phyloP scores from a whole-genome alignment of 805 yeast genomes.

The Candida xiaguanensis region DNA sequence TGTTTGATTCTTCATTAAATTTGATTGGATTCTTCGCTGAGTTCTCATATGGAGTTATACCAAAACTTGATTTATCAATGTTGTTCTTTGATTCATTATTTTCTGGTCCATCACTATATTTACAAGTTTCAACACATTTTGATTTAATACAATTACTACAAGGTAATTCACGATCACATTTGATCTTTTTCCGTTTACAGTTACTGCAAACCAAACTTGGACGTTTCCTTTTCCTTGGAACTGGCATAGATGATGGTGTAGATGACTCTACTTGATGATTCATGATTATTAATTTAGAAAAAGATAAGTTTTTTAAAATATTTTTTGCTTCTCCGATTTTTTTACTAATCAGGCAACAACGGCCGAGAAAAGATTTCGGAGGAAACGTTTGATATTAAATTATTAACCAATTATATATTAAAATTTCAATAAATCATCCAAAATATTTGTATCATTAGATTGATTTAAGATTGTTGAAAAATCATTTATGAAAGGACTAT shows the following conservation, averaged over 20 bases:
- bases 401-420: too few relatives aligned
- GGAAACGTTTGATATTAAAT: too few relatives aligned
- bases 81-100: background rate
- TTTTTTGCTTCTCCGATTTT: background rate
- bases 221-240: constrained; percentile 23
- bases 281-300: background rate
- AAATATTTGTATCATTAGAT: background rate
- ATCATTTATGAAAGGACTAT: background rate
- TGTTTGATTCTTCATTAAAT: constrained; percentile 4
- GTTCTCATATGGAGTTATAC: constrained; percentile 15
- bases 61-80: background rate
- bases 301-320: background rate
- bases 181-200: constrained; percentile 31
- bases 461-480: background rate
- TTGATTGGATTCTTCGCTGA: constrained; percentile 19
- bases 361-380: background rate
- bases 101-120: constrained; percentile 5
- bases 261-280: background rate
- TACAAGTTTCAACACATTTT: constrained; percentile 15
- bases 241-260: background rate
- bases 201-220: constrained; percentile 32
- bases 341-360: background rate
- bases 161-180: constrained; percentile 35
- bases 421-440: background rate
- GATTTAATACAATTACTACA: constrained; percentile 27